Evolutionary conservation across 352 stramenopile species (phyloP), one percentile per base, ranked within the genome.

Genomic region (Phytopythium sindhum): DNA sequence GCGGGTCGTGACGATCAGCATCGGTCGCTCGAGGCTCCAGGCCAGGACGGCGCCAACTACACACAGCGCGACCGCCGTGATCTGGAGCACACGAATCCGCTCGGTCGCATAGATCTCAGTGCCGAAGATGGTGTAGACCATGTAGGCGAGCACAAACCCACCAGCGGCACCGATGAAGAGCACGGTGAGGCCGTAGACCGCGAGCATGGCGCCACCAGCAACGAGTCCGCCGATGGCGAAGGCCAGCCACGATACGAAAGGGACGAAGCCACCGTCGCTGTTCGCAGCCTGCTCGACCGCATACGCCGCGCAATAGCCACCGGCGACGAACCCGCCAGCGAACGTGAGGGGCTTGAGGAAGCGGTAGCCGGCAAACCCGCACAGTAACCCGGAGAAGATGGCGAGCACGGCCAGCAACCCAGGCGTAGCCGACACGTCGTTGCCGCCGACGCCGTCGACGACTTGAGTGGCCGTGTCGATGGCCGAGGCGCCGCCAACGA

Each of bases 341-440:
- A 90, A 89, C 24, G 89, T 69, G 15, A 78, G 67, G 24, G 55
- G 60, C 4, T 77, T 73, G 63, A 92, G 84, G 48, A 89, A 63
- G 10, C 79, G 75, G 67, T 94, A 92, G 48, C 85, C 85, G 29
- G 77, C 70, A 2, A 83, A 57, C 31, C 77, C 73, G 59, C 86
- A 63, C 39, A 90, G 31, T 0, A 67, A 29, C 14, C 83, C 83
- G 37, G 72, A 41, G 33, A 61, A 64, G 12, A 89, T 79, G 12
- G 75, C 75, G 26, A 71, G 31, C 10, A 69, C 57, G 17, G 75
- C 78, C 26, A 86, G 15, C 33, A 91, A 61, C 26, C 58, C 74
- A 5, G 68, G 64, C 15, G 66, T 69, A 44, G 68, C 37, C 39
- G 65, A 73, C 61, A 77, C 41, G 19, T 73, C 61, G 41, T 45